A percentile compares a stretch with the other conserved stretches of the same genome.
phyloP scores from a whole-genome alignment of 2,329 filamentous ascomycete species.

The Teratosphaeria zuluensis region DNA sequence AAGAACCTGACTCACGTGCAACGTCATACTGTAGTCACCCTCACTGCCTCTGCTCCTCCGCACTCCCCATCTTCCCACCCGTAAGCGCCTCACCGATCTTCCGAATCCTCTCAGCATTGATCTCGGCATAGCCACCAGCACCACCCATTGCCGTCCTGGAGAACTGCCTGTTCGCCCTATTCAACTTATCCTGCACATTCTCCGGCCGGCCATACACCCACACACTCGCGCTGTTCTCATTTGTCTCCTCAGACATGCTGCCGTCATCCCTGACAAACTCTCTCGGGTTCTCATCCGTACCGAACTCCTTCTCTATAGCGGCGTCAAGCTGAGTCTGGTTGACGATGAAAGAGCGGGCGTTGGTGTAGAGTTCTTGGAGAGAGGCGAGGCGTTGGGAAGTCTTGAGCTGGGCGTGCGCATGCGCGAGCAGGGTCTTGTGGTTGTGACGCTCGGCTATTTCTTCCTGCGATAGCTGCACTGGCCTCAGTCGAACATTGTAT shows the following conservation, averaged over 20 bases:
- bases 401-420: constrained; percentile 11
- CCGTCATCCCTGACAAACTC: constrained; percentile 26
- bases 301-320: constrained; percentile 68
- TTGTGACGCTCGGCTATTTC: constrained; percentile 46
- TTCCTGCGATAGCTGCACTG: not conserved
- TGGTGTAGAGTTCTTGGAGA: constrained; percentile 81
- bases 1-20: not conserved
- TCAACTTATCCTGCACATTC: constrained; percentile 40
- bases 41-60: not conserved
- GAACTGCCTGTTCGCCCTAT: constrained; percentile 21
- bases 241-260: constrained; percentile 6
- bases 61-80: constrained; percentile 48
- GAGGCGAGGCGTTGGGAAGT: constrained; percentile 43
- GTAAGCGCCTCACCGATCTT: constrained; percentile 58
- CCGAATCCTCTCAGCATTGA: constrained; percentile 50
- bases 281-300: constrained; percentile 41
- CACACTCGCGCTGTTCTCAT: constrained; percentile 18
- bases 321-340: constrained; percentile 65
- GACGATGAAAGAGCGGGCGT: constrained; percentile 78
- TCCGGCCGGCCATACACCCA: constrained; percentile 42
- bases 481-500: not conserved
- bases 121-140: constrained; percentile 28
- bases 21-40: not conserved
- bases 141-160: constrained; percentile 27
- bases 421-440: constrained; percentile 21